Evolutionary conservation across 2,329 filamentous ascomycete genomes (phyloP).

Genomic region (Delphinella strobiligena): DNA sequence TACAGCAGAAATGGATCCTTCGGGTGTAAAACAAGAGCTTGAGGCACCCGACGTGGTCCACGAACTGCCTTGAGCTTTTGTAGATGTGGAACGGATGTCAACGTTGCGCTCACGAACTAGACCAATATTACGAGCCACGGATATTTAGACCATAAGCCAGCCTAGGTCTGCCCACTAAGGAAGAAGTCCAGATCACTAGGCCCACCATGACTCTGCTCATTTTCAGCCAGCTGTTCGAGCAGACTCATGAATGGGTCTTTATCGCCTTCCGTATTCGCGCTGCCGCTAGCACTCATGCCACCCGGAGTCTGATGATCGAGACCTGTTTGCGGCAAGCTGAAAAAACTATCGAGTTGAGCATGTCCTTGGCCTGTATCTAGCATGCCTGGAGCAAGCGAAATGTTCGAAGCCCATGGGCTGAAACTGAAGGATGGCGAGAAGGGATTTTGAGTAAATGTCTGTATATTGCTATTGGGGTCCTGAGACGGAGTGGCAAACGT

Average conservation of each 20-base stretch:
- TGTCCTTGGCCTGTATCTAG: constrained; percentile 5
- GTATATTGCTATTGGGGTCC: constrained; percentile 4
- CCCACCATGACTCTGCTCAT: constrained; percentile 56
- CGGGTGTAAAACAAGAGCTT: no score
- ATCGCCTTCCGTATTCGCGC: constrained; percentile 38
- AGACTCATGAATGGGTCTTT: constrained; percentile 73
- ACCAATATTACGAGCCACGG: no score
- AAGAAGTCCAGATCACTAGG: constrained; percentile 73
- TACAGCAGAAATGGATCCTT: no score
- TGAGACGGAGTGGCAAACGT: constrained; percentile 1
- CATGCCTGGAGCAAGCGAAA: constrained; percentile 6
- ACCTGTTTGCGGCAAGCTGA: constrained; percentile 10
- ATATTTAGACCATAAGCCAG: no score
- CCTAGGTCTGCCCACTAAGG: constrained; percentile 24
- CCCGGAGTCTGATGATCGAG: constrained; percentile 33
- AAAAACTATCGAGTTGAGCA: constrained; percentile 13
- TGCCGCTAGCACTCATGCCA: constrained; percentile 27
- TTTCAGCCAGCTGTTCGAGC: constrained; percentile 72
- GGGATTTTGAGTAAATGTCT: constrained; percentile 19
- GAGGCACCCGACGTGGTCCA: no score
- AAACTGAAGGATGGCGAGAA: constrained; percentile 31
- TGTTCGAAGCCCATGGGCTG: constrained; percentile 13
- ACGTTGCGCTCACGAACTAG: no score
- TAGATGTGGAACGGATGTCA: no score
- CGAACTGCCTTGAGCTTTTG: no score